Conservation (phyloP, 345 rosid species). For the Rhizophora mangle region DNA sequence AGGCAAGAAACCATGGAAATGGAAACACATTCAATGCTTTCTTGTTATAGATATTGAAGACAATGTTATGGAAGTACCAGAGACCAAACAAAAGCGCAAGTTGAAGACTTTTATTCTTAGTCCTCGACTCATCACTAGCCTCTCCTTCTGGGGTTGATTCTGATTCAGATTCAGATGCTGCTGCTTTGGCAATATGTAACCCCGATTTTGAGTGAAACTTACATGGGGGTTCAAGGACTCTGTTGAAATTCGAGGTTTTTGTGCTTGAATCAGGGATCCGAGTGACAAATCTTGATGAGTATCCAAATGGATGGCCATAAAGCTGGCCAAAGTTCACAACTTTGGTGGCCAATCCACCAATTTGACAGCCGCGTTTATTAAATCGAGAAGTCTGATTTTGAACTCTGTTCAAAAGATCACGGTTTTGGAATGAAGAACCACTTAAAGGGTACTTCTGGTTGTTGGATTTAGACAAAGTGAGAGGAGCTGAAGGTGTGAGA, state of each 20-base stretch:
- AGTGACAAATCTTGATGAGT: constrained; percentile 25
- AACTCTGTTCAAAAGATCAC: constrained; percentile 34
- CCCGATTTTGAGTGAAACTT: constrained; percentile 33
- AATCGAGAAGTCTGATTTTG: constrained; percentile 29
- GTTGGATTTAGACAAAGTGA: constrained; percentile 44
- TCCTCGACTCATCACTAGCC: constrained; percentile 20
- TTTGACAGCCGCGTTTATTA: constrained; percentile 21
- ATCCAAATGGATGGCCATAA: constrained; percentile 35
- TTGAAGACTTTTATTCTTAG: constrained; percentile 48
- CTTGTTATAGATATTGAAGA: constrained; percentile 92
- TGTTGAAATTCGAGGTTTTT: constrained; percentile 22
- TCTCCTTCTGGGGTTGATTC: constrained; percentile 49
- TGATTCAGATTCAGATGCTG: constrained; percentile 37
- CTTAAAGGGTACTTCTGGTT: constrained; percentile 15
- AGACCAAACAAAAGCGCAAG: constrained; percentile 74
- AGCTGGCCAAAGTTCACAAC: constrained; percentile 22
- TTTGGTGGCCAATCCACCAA: constrained; percentile 16
- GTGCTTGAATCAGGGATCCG: constrained; percentile 42
- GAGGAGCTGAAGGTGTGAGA: constrained; percentile 40
- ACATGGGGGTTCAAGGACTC: constrained; percentile 12
- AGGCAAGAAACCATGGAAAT: constrained; percentile 94
- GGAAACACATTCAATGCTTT: constrained; percentile 84
- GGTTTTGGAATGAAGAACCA: constrained; percentile 28
- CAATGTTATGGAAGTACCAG: constrained; percentile 90
- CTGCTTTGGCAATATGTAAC: constrained; percentile 42